phyloP scores from a whole-genome alignment of 768 basidiomycete species.

The Suillus clintonianus region DNA sequence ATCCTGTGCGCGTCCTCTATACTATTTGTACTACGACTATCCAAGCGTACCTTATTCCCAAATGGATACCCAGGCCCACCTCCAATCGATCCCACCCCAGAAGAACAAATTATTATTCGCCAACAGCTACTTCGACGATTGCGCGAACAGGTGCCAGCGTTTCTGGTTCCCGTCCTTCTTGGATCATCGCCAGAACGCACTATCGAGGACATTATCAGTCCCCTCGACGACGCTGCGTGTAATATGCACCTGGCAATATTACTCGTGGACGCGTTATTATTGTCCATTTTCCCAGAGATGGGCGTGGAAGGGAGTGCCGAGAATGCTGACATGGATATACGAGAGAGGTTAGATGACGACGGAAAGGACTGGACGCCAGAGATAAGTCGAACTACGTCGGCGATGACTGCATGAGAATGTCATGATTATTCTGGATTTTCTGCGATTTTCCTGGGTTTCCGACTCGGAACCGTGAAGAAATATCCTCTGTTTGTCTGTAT shows the following conservation, averaged over 20 bases:
- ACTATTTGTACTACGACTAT: slow-evolving; percentile 50
- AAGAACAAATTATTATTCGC: slow-evolving; percentile 69
- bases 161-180: slow-evolving; percentile 48
- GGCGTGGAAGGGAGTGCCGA: slow-evolving; percentile 25
- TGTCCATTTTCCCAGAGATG: slow-evolving; percentile 79
- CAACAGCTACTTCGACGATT: slow-evolving; percentile 41
- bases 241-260: slow-evolving; percentile 79
- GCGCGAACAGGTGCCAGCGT: slow-evolving; percentile 38
- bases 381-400: not conserved
- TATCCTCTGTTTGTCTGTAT: slow-evolving; percentile 19
- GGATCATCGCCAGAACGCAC: slow-evolving; percentile 54
- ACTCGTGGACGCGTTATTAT: slow-evolving; percentile 71
- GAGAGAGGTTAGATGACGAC: slow-evolving; percentile 4
- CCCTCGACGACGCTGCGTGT: slow-evolving; percentile 62
- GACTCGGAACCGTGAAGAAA: not conserved
- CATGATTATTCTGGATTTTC: not conserved
- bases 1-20: slow-evolving; percentile 56
- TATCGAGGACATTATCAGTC: slow-evolving; percentile 57
- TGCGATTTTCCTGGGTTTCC: not conserved
- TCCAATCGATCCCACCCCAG: slow-evolving; percentile 71
- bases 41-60: slow-evolving; percentile 81
- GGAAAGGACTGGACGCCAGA: not conserved
- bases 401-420: not conserved
- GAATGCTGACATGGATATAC: not conserved
- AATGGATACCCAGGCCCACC: slow-evolving; percentile 82